These are phyloP conservation scores for Clonostachys byssicola DNA, from an alignment of 2,329 filamentous ascomycete species.

Conservation along the genomic window DNA sequence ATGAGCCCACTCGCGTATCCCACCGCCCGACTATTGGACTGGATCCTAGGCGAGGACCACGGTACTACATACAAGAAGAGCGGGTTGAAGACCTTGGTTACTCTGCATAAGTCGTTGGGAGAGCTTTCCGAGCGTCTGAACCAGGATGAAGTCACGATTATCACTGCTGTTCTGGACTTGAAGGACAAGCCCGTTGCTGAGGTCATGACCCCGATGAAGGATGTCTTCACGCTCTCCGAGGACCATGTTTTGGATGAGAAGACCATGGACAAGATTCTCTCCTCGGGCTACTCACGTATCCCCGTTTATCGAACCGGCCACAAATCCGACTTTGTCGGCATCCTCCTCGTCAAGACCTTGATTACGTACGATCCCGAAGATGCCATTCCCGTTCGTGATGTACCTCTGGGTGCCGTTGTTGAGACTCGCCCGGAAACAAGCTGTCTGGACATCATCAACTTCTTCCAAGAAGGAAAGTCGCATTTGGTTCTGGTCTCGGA, in stretches of 20 bases:
- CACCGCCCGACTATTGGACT: conserved; percentile 91
- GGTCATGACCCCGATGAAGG: conserved; percentile 98
- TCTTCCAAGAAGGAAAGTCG: conserved; percentile 98
- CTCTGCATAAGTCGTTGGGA: conserved; percentile 87
- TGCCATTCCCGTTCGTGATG: conserved; percentile 78
- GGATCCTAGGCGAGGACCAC: conserved; percentile 88
- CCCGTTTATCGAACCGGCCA: conserved; percentile 89
- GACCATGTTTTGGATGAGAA: conserved; percentile 89
- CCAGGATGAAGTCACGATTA: conserved; percentile 97
- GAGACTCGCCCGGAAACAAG: conserved; percentile 94
- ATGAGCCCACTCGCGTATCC: conserved; percentile 90
- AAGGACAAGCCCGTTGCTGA: conserved; percentile 93
- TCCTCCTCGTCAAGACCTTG: conserved; percentile 97
- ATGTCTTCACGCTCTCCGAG: conserved; percentile 95
- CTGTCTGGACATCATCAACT: conserved; percentile 97
- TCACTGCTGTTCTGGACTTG: conserved; percentile 90
- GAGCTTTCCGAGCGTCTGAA: conserved; percentile 85
- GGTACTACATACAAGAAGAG: conserved; percentile 98
- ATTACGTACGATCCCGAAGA: conserved; percentile 99
- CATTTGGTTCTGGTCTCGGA: conserved; percentile 98
- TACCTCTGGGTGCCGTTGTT: conserved; percentile 87
- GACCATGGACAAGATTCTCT: conserved; percentile 91
- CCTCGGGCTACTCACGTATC: conserved; percentile 92
- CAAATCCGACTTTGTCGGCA: conserved; percentile 85
- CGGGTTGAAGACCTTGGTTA: conserved; percentile 92